Evolutionary conservation across 345 rosid genomes (phyloP), one percentile per base, ranked within the genome.

Genomic region (Acer campestre): DNA sequence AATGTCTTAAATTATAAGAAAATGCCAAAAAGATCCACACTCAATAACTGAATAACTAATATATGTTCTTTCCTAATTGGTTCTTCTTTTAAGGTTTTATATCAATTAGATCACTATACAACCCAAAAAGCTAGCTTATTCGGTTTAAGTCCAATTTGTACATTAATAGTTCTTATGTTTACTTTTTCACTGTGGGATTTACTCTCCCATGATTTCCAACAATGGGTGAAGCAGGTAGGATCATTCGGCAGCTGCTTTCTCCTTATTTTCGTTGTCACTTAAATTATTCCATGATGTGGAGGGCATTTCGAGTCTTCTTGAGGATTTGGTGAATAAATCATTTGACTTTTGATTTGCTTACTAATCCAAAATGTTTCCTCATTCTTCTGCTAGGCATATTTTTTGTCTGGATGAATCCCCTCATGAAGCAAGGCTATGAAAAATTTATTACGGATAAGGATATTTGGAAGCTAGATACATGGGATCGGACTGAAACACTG

Each of bases 371-470:
- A 18, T 46, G 49, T 31, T 61, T 73, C 20, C 13, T 74, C 73
- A 16, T 56, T 72, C 18, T 40, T 81, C 76, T 68, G 48, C 61
- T 82, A 96, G 99, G 72, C 42, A 84, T 77, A 58, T 64, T 89
- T 79, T 96, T 96, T 79, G 71, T 90, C 71, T 96, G 99, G 99
- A 87, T 94, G 91, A 88, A 83, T 85, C 92, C 98, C 59, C 85
- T 96, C 74, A 92, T 96, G 99, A 80, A 86, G 91, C 85, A 77
- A 79, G 99, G 99, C 55, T 96, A 94, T 31, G 88, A 87, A 84
- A 88, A 91, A 79, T 97, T 97, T 80, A 87, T 96, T 76, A 94
- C 97, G 0, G 98, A 94, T 83, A 96, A 89, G 86, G 99, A 96
- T 80, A 82, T 96, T 42, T 94, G 99, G 99, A 89, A 91, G 82